phyloP scores from a whole-genome alignment of 2,329 filamentous ascomycete genomes.

The Arthrinium phaeospermum region DNA sequence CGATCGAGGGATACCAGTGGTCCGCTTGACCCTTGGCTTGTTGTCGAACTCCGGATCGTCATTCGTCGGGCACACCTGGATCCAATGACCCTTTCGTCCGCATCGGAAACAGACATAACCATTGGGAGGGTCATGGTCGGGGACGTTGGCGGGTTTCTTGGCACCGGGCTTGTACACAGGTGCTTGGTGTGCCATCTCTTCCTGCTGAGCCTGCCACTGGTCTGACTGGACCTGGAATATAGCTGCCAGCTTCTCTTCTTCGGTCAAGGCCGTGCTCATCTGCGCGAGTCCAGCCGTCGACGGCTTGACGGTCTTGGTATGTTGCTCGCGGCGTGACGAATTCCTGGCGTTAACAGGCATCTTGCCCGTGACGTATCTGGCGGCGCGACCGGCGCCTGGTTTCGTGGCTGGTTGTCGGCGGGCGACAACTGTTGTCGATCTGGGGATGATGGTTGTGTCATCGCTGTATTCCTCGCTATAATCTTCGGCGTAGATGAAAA shows the following conservation, averaged over 20 bases:
- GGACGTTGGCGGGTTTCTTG: constrained; percentile 77
- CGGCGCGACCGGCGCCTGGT: constrained; percentile 86
- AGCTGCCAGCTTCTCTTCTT: constrained; percentile 91
- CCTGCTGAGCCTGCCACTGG: constrained; percentile 91
- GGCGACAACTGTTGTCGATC: constrained; percentile 92
- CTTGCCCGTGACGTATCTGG: constrained; percentile 94
- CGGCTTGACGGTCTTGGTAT: constrained; percentile 64
- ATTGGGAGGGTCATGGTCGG: constrained; percentile 89
- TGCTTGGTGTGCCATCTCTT: constrained; percentile 83
- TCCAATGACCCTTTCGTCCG: constrained; percentile 98
- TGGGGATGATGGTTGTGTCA: constrained; percentile 95
- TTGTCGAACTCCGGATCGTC: constrained; percentile 96
- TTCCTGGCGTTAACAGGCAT: constrained; percentile 91
- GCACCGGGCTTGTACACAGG: constrained; percentile 64
- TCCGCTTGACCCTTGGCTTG: constrained; percentile 90
- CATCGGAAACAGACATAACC: constrained; percentile 97
- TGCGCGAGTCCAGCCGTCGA: constrained; percentile 64
- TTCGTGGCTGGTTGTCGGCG: constrained; percentile 83
- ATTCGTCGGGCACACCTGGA: constrained; percentile 97
- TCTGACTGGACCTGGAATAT: constrained; percentile 90
- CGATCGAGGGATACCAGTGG: constrained; percentile 93
- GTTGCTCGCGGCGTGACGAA: constrained; percentile 68
- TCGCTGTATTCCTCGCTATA: constrained; percentile 95
- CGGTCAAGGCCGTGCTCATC: constrained; percentile 81
- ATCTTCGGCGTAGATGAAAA: constrained; percentile 93